Conservation (phyloP, 768 basidiomycete genomes). For the Sporobolomyces phaffii region DNA sequence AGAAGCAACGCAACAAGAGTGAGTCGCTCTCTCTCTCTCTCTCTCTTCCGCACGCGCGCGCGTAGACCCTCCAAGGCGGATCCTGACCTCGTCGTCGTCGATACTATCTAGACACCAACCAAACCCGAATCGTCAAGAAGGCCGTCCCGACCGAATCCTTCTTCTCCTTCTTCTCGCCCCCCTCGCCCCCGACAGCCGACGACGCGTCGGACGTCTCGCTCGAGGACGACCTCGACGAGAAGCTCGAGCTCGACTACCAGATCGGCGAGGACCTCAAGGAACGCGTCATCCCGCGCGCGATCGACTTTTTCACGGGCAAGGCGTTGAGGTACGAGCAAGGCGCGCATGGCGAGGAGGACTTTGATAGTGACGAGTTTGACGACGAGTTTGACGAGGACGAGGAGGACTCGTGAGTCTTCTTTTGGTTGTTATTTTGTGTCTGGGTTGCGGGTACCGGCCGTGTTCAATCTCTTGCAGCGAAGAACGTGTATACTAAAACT, state of each 20-base stretch:
- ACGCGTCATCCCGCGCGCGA: conserved; percentile 82
- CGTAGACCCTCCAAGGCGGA: no score
- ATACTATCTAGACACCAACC: conserved; percentile 54
- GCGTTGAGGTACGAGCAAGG: conserved; percentile 65
- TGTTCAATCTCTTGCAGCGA: not conserved
- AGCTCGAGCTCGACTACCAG: conserved; percentile 93
- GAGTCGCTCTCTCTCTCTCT: conserved; percentile 41
- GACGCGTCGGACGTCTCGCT: conserved; percentile 61
- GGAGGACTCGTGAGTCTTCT: conserved; percentile 49
- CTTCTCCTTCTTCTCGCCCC: conserved; percentile 97
- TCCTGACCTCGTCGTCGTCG: conserved; percentile 40
- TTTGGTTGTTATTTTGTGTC: not conserved
- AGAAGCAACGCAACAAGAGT: conserved; percentile 99
- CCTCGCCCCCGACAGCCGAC: conserved; percentile 63
- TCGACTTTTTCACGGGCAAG: conserved; percentile 97
- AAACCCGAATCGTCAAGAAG: conserved; percentile 58
- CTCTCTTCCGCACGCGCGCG: not conserved
- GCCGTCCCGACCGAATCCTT: conserved; percentile 87
- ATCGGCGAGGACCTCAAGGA: conserved; percentile 98
- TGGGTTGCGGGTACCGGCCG: not conserved
- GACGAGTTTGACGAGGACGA: conserved; percentile 69
- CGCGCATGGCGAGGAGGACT: conserved; percentile 3
- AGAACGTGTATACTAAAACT: no score
- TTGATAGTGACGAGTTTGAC: conserved; percentile 47
- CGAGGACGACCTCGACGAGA: conserved; percentile 83